Conservation (phyloP, 2,329 filamentous ascomycete genomes). For the Dothideomycetes sp. region DNA sequence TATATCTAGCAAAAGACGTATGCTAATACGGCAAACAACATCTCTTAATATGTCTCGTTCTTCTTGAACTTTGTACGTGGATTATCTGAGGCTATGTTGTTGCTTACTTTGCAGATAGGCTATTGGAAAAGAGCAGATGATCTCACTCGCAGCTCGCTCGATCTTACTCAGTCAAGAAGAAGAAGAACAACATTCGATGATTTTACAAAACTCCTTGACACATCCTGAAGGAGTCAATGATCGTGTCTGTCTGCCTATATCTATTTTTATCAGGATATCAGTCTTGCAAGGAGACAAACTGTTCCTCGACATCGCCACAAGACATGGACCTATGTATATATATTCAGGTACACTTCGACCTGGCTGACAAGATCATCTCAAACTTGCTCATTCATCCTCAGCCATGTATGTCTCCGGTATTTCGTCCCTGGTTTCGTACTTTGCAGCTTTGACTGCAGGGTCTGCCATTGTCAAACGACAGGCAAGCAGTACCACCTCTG, state of each 20-base stretch:
- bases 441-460: constrained; percentile 6
- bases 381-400: constrained; percentile 5
- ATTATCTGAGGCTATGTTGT: no score
- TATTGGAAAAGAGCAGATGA: constrained; percentile 6
- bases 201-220: no score
- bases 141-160: constrained; percentile 5
- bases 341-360: neutral
- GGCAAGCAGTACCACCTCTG: constrained; percentile 1
- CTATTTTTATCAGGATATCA: neutral
- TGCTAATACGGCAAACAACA: no score
- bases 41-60: no score
- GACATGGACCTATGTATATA: constrained; percentile 1
- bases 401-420: constrained; percentile 5
- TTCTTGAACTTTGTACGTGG: no score
- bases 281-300: neutral
- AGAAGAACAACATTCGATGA: no score
- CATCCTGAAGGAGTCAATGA: no score
- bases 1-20: no score
- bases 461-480: constrained; percentile 2
- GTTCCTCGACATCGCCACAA: neutral
- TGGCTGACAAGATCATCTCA: constrained; percentile 2
- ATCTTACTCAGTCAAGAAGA: neutral
- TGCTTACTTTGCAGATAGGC: constrained; percentile 8
- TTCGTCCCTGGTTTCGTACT: neutral
- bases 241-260: no score